A percentile compares a stretch with the other conserved stretches of the same genome.
Conservation (phyloP, 148 eudicot species). For the Pharnaceum exiguum region DNA sequence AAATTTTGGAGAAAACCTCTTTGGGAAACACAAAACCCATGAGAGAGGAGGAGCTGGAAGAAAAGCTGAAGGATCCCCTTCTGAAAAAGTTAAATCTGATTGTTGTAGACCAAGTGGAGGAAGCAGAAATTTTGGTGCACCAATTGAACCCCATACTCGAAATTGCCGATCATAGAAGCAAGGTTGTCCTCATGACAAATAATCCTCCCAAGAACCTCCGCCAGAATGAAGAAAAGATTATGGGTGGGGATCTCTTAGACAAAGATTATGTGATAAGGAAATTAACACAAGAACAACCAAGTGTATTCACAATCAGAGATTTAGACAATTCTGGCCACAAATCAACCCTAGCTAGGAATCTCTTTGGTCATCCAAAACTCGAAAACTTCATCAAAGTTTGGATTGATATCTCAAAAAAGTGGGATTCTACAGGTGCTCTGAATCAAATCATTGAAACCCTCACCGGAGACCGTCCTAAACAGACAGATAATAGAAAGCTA, state of each 20-base stretch:
- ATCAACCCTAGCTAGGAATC: conserved; percentile 4
- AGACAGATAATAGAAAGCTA: not conserved
- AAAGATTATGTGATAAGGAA: not conserved
- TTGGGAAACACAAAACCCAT: not conserved
- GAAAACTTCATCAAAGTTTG: conserved; percentile 5
- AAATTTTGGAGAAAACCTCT: not conserved
- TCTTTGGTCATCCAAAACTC: conserved; percentile 7
- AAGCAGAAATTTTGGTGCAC: not conserved
- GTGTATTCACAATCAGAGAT: conserved; percentile 8
- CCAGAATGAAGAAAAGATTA: not conserved
- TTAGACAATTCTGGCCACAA: conserved; percentile 8
- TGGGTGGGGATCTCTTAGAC: conserved; percentile 9
- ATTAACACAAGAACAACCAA: conserved; percentile 13
- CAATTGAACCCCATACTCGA: conserved; percentile 5
- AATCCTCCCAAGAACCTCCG: conserved; percentile 6
- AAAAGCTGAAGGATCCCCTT: not conserved
- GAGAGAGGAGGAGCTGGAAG: not conserved
- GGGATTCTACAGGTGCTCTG: conserved; percentile 9
- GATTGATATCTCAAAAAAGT: conserved; percentile 9
- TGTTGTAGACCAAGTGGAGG: conserved; percentile 9
- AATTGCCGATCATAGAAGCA: conserved; percentile 8
- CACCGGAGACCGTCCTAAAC: conserved; percentile 6
- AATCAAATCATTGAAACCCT: conserved; percentile 6
- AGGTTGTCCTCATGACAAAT: conserved; percentile 6
- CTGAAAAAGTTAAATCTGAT: conserved; percentile 1